These are phyloP conservation scores for Aphanocladium album DNA, from an alignment of 2,329 filamentous ascomycete genomes.

Conservation along the genomic window DNA sequence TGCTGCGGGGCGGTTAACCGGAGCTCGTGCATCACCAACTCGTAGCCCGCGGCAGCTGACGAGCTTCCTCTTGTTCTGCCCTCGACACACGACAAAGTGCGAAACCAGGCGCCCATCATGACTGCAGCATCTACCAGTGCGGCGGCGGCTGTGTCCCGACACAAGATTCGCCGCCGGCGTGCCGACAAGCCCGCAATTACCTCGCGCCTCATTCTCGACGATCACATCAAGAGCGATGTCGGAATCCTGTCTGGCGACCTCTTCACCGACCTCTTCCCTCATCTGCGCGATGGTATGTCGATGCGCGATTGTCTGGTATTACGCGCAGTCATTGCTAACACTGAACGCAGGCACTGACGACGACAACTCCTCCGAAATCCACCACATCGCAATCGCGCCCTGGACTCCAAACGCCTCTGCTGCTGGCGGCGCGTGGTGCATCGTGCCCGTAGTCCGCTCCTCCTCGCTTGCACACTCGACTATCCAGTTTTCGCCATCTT, in stretches of 20 bases:
- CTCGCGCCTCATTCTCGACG: conserved; percentile 78
- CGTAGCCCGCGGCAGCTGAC: background rate
- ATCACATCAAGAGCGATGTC: conserved; percentile 77
- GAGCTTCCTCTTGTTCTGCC: background rate
- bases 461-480: conserved; percentile 68
- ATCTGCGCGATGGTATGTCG: conserved; percentile 47
- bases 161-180: conserved; percentile 48
- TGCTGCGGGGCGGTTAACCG: conserved; percentile 12
- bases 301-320: background rate
- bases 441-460: conserved; percentile 68
- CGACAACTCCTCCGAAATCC: conserved; percentile 36
- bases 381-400: conserved; percentile 68
- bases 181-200: conserved; percentile 71
- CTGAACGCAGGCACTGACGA: conserved; percentile 28
- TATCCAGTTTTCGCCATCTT: conserved; percentile 71
- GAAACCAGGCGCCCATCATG: conserved; percentile 14
- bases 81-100: background rate
- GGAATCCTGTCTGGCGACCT: conserved; percentile 85
- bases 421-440: conserved; percentile 71
- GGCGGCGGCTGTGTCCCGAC: conserved; percentile 26
- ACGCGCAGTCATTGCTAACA: background rate
- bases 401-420: conserved; percentile 58
- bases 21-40: conserved; percentile 8
- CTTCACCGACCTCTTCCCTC: conserved; percentile 73
- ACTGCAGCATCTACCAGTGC: conserved; percentile 21